A percentile compares a stretch with the other conserved stretches of the same genome.
phyloP scores from a whole-genome alignment of 2,329 filamentous ascomycete species.

The Apiospora sp. region DNA sequence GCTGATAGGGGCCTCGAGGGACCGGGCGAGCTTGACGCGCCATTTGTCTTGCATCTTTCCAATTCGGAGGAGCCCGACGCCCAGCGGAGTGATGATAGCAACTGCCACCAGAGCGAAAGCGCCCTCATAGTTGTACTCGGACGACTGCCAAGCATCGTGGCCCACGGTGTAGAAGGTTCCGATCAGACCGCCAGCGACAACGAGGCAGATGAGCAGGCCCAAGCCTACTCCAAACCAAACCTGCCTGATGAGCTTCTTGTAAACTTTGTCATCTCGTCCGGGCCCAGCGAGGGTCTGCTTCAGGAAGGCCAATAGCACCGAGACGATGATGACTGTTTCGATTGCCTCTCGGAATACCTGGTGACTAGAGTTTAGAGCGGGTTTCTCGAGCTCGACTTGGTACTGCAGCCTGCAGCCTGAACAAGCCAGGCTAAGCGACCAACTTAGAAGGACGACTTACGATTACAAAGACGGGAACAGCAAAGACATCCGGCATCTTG shows the following conservation, averaged over 20 bases:
- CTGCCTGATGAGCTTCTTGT: slow-evolving; percentile 74
- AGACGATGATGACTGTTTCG: slow-evolving; percentile 85
- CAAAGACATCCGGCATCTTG: slow-evolving; percentile 36
- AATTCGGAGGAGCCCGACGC: slow-evolving; percentile 80
- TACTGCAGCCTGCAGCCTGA: not conserved
- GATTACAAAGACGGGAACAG: slow-evolving; percentile 76
- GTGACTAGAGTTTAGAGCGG: not conserved
- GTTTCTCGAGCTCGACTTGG: not conserved
- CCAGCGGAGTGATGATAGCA: slow-evolving; percentile 83
- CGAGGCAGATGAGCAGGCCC: slow-evolving; percentile 70
- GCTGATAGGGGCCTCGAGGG: slow-evolving; percentile 62
- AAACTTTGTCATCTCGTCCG: slow-evolving; percentile 65
- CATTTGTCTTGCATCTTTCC: slow-evolving; percentile 88
- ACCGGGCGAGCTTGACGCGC: slow-evolving; percentile 80
- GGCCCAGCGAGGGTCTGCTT: slow-evolving; percentile 79
- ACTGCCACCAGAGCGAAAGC: slow-evolving; percentile 78
- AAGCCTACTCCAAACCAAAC: slow-evolving; percentile 73
- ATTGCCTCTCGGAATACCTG: slow-evolving; percentile 77
- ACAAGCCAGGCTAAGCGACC: not conserved
- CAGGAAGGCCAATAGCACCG: slow-evolving; percentile 84
- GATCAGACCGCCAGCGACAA: slow-evolving; percentile 73
- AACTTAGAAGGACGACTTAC: slow-evolving; percentile 47
- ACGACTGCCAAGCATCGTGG: slow-evolving; percentile 69
- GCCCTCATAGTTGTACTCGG: slow-evolving; percentile 84
- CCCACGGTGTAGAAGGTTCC: slow-evolving; percentile 77